Evolutionary conservation across 352 stramenopile species (phyloP).

Genomic region (Phytopythium aichiense): DNA sequence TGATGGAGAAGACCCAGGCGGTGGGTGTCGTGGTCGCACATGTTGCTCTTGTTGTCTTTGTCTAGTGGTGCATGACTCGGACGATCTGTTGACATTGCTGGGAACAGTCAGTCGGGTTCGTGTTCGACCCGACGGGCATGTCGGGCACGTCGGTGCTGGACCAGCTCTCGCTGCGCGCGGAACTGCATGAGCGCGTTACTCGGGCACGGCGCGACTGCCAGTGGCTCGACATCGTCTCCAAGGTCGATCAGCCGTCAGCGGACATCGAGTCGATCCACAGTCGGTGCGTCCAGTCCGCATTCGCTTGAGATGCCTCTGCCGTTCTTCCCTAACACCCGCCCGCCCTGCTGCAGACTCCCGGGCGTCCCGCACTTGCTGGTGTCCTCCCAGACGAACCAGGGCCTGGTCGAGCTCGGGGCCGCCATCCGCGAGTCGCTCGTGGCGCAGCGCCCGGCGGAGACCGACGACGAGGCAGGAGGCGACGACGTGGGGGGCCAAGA

Average conservation of each 20-base stretch:
- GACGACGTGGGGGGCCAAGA: background rate
- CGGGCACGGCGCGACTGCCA: conserved; percentile 35
- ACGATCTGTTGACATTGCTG: background rate
- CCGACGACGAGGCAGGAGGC: background rate
- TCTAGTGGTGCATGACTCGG: background rate
- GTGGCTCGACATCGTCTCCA: conserved; percentile 87
- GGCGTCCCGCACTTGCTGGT: conserved; percentile 27
- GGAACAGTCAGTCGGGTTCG: conserved; percentile 71
- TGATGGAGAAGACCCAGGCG: conserved; percentile 72
- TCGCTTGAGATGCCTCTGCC: no score
- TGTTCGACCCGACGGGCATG: conserved; percentile 70
- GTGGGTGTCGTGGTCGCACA: conserved; percentile 19
- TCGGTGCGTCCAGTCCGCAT: conserved; percentile 16
- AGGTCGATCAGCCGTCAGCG: conserved; percentile 61
- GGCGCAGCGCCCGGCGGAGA: conserved; percentile 1
- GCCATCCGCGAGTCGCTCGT: conserved; percentile 53
- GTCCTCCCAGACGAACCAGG: conserved; percentile 76
- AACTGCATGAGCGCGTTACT: conserved; percentile 52
- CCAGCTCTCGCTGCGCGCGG: conserved; percentile 67
- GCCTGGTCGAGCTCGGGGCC: conserved; percentile 52
- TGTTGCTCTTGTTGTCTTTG: no score
- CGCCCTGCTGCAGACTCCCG: conserved; percentile 16
- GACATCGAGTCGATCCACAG: conserved; percentile 33
- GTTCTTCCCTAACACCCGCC: background rate
- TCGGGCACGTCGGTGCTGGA: conserved; percentile 62